Evolutionary conservation across 768 basidiomycete species (phyloP), one percentile per base, ranked within the genome.

Genomic region (Naganishia antarctica): DNA sequence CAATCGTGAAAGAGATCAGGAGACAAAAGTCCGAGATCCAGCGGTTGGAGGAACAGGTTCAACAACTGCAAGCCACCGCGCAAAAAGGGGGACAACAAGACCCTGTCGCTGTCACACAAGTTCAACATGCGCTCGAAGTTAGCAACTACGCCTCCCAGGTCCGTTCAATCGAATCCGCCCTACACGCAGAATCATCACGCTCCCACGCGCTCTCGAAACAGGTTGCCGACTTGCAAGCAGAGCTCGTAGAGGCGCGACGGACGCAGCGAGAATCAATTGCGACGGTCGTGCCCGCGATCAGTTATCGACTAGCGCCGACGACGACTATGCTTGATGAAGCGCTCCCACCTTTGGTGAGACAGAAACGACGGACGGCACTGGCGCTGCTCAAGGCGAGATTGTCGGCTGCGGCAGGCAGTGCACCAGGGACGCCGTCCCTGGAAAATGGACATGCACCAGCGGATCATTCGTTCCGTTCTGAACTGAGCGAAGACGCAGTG

Each of bases 311-410:
- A 12, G 41, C 44, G 23, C 62, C 62, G 8, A 43, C 62, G 18
- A 43, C 62, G 4, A 51, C 41, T 25, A 51, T 44, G 37, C 68
- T 76, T 28, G 75, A 76, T 57, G 66, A 70, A 7, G 69, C 68
- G 18, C 68, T 77, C 8, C 72, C 76, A 16, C 68, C 73, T 2
- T 50, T 64, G n/a, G 72, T 74, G 9, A 44, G 73, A 23, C 74
- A 74, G 65, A 74, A 74, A 61, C 69, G 76, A n/a, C 73, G 74
- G 58, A 66, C 73, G 8, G 74, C 74, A 16, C 61, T 77, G 23
- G 66, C 70, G 5, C 70, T 72, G 15, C 65, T 77, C 8, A 75
- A 75, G 67, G 74, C 76, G 11, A 58, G 76, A 26, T 73, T 77
- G 76, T 71, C 31, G 34, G 53, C 53, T 3, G 53, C 32, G 34